Evolutionary conservation across 495 filamentous ascomycete genomes (phyloP).

Genomic region (Parathielavia hyrcaniae): DNA sequence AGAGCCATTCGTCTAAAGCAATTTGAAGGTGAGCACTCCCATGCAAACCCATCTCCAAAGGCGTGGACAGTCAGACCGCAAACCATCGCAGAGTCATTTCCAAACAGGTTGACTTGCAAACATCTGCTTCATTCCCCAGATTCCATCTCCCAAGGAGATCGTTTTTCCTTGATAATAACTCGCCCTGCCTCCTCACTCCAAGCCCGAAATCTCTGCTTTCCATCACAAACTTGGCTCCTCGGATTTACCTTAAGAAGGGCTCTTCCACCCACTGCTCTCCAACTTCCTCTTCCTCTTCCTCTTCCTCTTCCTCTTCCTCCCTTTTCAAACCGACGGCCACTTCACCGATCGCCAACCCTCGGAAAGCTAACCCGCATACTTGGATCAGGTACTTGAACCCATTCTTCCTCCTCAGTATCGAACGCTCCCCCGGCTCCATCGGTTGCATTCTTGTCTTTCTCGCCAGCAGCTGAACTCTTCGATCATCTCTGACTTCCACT

Average conservation of each 20-base stretch:
- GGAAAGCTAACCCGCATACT: neutral
- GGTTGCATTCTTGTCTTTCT: neutral
- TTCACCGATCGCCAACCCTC: neutral
- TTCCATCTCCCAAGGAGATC: neutral
- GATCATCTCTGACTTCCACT: neutral
- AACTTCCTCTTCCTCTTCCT: constrained; percentile 1
- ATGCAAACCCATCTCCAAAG: neutral
- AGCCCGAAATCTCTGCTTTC: neutral
- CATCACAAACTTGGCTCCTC: neutral
- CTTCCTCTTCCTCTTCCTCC: neutral
- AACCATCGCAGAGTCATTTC: neutral
- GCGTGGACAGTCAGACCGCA: neutral
- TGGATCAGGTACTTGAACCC: constrained; percentile 1
- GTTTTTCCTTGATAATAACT: neutral
- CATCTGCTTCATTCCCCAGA: neutral
- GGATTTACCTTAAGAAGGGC: neutral
- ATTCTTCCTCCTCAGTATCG: neutral
- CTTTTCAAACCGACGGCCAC: neutral
- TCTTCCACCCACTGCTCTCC: neutral
- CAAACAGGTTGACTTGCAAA: constrained; percentile 10
- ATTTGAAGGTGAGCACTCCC: neutral
- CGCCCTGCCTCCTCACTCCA: neutral
- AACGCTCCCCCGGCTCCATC: neutral
- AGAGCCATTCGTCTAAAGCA: neutral
- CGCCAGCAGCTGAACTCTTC: neutral